A percentile compares a stretch with the other conserved stretches of the same genome.
Evolutionary conservation across 2,329 filamentous ascomycete genomes (phyloP).

Genomic region (Apiospora sp.): DNA sequence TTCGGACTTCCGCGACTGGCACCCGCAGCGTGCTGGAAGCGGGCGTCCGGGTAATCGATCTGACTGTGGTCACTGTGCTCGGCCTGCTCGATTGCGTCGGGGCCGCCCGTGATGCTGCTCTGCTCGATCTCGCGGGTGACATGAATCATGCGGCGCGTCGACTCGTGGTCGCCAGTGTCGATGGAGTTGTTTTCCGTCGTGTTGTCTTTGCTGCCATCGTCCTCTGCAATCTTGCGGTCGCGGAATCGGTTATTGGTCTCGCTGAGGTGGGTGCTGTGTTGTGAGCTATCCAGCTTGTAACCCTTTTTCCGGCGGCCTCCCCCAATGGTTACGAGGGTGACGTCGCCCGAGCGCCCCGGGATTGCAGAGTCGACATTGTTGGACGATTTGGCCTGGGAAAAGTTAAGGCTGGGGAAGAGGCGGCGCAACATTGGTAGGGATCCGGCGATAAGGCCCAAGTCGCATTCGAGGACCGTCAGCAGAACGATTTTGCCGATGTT

Average conservation of each 20-base stretch:
- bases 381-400: neutral
- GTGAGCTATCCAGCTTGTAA: conserved; percentile 26
- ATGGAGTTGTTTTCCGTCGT: neutral
- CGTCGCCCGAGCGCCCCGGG: conserved; percentile 23
- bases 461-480: conserved; percentile 26
- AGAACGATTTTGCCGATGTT: conserved; percentile 18
- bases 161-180: conserved; percentile 7
- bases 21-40: neutral
- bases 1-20: neutral
- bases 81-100: neutral
- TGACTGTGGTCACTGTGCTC: neutral
- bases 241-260: conserved; percentile 21
- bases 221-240: neutral
- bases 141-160: conserved; percentile 26
- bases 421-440: conserved; percentile 25
- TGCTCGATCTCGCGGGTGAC: conserved; percentile 25
- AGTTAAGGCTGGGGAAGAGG: conserved; percentile 22
- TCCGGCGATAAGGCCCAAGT: conserved; percentile 25
- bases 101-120: neutral
- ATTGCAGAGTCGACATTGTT: neutral
- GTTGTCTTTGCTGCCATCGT: neutral
- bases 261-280: neutral
- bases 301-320: conserved; percentile 14
- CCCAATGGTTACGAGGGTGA: conserved; percentile 28
- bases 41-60: neutral